These are phyloP conservation scores for Torulaspora globosa DNA, from an alignment of 1,139 yeast genomes.

Conservation along the genomic window DNA sequence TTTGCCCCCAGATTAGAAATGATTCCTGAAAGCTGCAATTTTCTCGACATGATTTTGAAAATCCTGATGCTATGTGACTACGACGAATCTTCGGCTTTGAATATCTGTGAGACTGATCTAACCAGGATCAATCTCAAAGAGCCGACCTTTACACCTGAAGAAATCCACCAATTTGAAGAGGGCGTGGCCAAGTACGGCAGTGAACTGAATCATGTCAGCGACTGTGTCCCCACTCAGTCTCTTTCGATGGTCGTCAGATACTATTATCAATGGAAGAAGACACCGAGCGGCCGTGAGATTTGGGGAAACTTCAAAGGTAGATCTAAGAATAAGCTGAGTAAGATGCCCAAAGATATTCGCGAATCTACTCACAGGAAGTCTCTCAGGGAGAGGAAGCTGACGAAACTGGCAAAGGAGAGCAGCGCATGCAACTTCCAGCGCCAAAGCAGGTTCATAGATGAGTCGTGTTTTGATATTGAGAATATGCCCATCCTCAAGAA, in stretches of 20 bases:
- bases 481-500: conserved; percentile 21
- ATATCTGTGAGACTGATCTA: conserved; percentile 39
- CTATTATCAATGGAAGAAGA: conserved; percentile 89
- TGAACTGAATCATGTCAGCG: conserved; percentile 69
- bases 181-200: conserved; percentile 74
- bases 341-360: conserved; percentile 33
- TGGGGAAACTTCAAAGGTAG: conserved; percentile 83
- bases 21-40: conserved; percentile 61
- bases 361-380: conserved; percentile 33
- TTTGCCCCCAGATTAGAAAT: conserved; percentile 53
- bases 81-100: conserved; percentile 46
- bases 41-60: conserved; percentile 65
- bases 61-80: conserved; percentile 52
- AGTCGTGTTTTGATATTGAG: conserved; percentile 40
- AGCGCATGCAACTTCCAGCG: conserved; percentile 9
- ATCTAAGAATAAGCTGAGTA: conserved; percentile 44
- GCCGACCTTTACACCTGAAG: conserved; percentile 67
- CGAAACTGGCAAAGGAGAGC: conserved; percentile 11
- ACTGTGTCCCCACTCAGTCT: conserved; percentile 65
- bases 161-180: conserved; percentile 64
- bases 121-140: conserved; percentile 62
- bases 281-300: conserved; percentile 54
- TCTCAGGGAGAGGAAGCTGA: conserved; percentile 27
- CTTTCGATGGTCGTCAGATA: conserved; percentile 76
- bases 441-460: conserved; percentile 37